phyloP scores from a whole-genome alignment of 441 rosid genomes.

The Capsella rubella region DNA sequence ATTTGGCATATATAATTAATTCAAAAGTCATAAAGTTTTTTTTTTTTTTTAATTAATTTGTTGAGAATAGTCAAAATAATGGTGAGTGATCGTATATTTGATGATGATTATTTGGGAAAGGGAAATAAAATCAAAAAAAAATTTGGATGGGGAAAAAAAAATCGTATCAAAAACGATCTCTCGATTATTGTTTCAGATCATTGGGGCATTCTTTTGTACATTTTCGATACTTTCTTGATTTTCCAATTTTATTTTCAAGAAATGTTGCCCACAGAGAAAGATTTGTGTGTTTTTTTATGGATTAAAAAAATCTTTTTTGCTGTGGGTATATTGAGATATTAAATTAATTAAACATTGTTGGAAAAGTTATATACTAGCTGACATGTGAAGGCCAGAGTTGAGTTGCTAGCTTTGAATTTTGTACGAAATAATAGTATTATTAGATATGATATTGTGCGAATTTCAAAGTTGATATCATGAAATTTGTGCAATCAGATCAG shows the following conservation, averaged over 20 bases:
- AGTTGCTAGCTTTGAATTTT: background rate
- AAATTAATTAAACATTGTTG: background rate
- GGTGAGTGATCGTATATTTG: slow-evolving; percentile 27
- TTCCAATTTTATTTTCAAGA: background rate
- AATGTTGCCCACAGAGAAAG: background rate
- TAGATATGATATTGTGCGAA: background rate
- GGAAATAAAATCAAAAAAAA: slow-evolving; percentile 1
- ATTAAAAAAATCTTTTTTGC: background rate
- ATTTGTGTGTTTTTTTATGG: background rate
- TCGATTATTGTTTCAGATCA: slow-evolving; percentile 38
- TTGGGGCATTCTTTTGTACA: background rate
- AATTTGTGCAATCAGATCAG: background rate
- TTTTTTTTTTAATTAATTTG: no score
- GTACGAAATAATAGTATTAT: no score
- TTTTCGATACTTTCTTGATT: slow-evolving; percentile 17
- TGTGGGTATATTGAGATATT: background rate
- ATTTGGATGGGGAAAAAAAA: background rate
- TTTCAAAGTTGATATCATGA: background rate
- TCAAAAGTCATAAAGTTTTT: slow-evolving; percentile 17
- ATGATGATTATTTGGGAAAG: slow-evolving; percentile 15
- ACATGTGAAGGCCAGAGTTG: background rate
- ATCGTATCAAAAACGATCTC: slow-evolving; percentile 42
- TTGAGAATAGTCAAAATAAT: slow-evolving; percentile 32
- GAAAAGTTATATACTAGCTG: background rate
- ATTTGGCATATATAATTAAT: slow-evolving; percentile 22